Percentiles rank a stretch among this genome's conserved stretches.
phyloP scores from a whole-genome alignment of 768 basidiomycete species.

The Boletus vermiculosoides region DNA sequence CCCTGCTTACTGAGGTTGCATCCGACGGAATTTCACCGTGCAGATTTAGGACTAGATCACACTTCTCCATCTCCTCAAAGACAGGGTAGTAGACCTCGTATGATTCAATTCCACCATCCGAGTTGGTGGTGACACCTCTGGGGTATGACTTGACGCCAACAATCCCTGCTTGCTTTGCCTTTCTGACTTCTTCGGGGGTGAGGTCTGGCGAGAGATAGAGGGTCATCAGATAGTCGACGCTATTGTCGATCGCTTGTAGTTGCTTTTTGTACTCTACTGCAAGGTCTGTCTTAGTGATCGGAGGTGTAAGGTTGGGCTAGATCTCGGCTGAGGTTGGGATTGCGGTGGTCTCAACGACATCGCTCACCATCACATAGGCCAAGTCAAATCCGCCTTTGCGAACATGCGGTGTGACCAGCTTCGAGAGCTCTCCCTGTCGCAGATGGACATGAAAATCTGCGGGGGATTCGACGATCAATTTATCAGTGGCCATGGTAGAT shows the following conservation, averaged over 20 bases:
- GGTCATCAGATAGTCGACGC: conserved; percentile 90
- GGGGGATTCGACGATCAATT: conserved; percentile 45
- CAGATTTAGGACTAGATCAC: conserved; percentile 91
- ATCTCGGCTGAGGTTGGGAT: conserved; percentile 12
- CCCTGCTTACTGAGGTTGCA: conserved; percentile 45
- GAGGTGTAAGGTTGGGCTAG: conserved; percentile 91
- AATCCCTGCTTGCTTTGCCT: conserved; percentile 83
- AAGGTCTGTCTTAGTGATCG: conserved; percentile 76
- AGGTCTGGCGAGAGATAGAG: conserved; percentile 91
- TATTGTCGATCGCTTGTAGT: conserved; percentile 71
- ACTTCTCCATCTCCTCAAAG: conserved; percentile 91
- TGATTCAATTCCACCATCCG: conserved; percentile 93
- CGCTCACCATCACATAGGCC: conserved; percentile 92
- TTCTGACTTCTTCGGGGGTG: conserved; percentile 86
- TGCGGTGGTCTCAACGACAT: conserved; percentile 7
- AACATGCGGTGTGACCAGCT: conserved; percentile 88
- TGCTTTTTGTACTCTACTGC: conserved; percentile 78
- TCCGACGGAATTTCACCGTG: conserved; percentile 98
- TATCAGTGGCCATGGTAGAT: conserved; percentile 27
- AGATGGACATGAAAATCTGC: conserved; percentile 98
- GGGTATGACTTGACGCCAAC: conserved; percentile 95
- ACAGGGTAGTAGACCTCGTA: conserved; percentile 92
- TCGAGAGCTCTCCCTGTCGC: conserved; percentile 78
- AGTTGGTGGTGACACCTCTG: conserved; percentile 95
- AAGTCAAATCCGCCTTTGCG: conserved; percentile 83